Evolutionary conservation across 371 early-diverging fungal genomes (phyloP).

Genomic region (Rozella allomycis): DNA sequence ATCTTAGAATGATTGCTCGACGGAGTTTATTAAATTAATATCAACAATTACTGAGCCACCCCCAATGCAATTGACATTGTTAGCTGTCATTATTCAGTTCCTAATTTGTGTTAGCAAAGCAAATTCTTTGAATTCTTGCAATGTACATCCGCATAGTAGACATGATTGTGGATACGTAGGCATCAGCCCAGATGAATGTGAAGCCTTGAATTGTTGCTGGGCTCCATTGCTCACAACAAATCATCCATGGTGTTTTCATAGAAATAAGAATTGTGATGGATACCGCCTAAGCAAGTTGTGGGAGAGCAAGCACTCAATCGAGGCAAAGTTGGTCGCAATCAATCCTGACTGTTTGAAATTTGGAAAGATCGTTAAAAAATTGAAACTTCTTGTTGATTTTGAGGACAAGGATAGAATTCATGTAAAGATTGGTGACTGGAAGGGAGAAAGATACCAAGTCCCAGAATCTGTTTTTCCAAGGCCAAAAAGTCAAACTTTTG

Average conservation of each 20-base stretch:
- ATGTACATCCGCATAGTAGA: background rate
- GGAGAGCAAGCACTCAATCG: background rate
- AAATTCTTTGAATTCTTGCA: too few relatives aligned
- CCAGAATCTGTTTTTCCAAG: background rate
- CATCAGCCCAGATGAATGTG: background rate
- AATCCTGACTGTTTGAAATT: background rate
- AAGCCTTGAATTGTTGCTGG: background rate
- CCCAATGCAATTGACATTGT: too few relatives aligned
- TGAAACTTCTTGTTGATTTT: background rate
- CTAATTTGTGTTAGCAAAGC: too few relatives aligned
- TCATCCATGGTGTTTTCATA: background rate
- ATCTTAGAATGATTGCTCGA: too few relatives aligned
- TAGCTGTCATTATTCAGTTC: too few relatives aligned
- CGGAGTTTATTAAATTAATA: too few relatives aligned
- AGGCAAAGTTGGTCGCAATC: background rate
- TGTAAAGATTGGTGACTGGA: background rate
- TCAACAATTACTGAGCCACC: too few relatives aligned
- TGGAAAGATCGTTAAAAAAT: background rate
- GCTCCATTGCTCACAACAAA: background rate
- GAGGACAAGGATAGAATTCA: background rate
- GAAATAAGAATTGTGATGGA: background rate
- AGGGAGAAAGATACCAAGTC: background rate
- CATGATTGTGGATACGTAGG: background rate
- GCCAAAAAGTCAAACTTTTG: too few relatives aligned
- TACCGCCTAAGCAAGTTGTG: background rate